phyloP scores from a whole-genome alignment of 306 rosid genomes.

The Coriaria nepalensis region DNA sequence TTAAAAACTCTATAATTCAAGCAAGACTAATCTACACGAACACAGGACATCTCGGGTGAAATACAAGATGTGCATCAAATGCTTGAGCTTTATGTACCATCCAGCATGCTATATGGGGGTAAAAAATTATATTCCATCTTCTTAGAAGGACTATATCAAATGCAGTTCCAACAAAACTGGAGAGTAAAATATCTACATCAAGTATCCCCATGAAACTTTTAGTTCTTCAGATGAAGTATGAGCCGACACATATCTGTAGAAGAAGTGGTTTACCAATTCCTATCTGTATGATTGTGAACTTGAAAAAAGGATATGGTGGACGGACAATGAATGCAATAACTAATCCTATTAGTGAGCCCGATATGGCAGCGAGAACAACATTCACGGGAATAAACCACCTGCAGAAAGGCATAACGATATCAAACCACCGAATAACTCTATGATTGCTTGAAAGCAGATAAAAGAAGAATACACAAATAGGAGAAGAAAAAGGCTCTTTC shows the following conservation, averaged over 20 bases:
- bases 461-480: not conserved
- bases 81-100: too few relatives aligned
- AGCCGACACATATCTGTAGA: not conserved
- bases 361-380: constrained; percentile 50
- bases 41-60: too few relatives aligned
- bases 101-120: too few relatives aligned
- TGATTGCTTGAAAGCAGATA: not conserved
- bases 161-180: too few relatives aligned
- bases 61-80: constrained; percentile 5
- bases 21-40: too few relatives aligned
- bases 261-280: constrained; percentile 60
- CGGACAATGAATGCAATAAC: constrained; percentile 54
- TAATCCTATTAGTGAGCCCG: constrained; percentile 82
- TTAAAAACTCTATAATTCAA: constrained; percentile 3
- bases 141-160: too few relatives aligned
- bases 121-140: too few relatives aligned
- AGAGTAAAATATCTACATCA: too few relatives aligned
- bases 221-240: not conserved
- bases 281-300: constrained; percentile 72
- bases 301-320: constrained; percentile 94
- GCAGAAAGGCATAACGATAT: constrained; percentile 12
- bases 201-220: too few relatives aligned
- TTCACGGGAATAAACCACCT: constrained; percentile 99
- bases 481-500: constrained; percentile 7
- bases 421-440: not conserved